These are phyloP conservation scores for Myxozyma melibiosi DNA, from an alignment of 805 yeast genomes.

Conservation along the genomic window DNA sequence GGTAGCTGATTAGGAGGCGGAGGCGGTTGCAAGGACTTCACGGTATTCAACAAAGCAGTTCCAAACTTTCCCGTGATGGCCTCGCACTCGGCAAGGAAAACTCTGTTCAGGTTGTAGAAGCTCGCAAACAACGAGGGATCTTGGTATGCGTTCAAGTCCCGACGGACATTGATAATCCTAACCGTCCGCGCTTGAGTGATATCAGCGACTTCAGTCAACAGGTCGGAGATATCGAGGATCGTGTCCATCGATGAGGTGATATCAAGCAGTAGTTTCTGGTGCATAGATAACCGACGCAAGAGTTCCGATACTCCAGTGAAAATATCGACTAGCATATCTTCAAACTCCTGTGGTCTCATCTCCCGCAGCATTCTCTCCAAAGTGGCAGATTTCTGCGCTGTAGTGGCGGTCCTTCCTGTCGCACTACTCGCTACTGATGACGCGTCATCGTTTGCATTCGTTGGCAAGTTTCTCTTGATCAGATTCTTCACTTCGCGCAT, in stretches of 20 bases:
- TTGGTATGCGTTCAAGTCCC: constrained; percentile 64
- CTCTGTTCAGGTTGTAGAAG: constrained; percentile 64
- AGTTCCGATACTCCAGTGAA: constrained; percentile 71
- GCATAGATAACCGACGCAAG: constrained; percentile 69
- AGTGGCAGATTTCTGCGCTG: constrained; percentile 45
- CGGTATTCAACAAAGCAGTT: constrained; percentile 64
- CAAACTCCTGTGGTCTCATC: constrained; percentile 75
- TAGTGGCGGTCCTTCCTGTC: constrained; percentile 35
- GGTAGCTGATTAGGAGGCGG: constrained; percentile 8
- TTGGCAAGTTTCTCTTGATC: constrained; percentile 66
- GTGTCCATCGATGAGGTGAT: constrained; percentile 55
- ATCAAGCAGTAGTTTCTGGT: constrained; percentile 78
- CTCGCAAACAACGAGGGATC: constrained; percentile 64
- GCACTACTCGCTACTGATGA: constrained; percentile 38
- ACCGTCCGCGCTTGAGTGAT: constrained; percentile 75
- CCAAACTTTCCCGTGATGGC: constrained; percentile 68
- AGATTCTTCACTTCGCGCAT: constrained; percentile 70
- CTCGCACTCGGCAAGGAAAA: constrained; percentile 83
- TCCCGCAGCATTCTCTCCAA: constrained; percentile 57
- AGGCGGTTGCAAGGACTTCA: constrained; percentile 39
- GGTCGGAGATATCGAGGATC: constrained; percentile 45
- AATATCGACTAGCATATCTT: constrained; percentile 62
- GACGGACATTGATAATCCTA: constrained; percentile 74
- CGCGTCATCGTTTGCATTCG: constrained; percentile 43
- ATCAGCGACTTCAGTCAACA: constrained; percentile 55